A percentile compares a stretch with the other conserved stretches of the same genome.
Evolutionary conservation across 805 yeast species (phyloP).

Genomic region (Ogataea naganishii): DNA sequence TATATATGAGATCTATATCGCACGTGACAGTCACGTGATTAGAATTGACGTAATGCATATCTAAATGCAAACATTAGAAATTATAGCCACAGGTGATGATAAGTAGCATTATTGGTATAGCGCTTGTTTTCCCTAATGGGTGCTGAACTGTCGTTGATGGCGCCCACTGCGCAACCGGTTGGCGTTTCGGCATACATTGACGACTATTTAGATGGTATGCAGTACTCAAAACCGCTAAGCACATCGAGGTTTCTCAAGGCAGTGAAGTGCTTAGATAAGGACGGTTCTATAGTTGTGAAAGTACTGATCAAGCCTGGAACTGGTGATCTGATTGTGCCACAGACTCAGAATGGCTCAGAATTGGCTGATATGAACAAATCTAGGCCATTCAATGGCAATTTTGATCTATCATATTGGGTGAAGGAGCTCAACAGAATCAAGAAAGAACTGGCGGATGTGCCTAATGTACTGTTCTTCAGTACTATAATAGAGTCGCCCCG

Average conservation of each 20-base stretch:
- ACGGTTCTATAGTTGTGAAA: slow-evolving; percentile 71
- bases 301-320: slow-evolving; percentile 65
- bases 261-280: slow-evolving; percentile 64
- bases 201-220: slow-evolving; percentile 66
- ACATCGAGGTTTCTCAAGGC: slow-evolving; percentile 83
- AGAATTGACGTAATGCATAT: too few species aligned
- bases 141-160: slow-evolving; percentile 71
- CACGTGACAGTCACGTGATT: too few species aligned
- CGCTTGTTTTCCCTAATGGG: too few species aligned
- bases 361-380: neutral
- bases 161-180: slow-evolving; percentile 88
- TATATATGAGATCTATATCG: too few species aligned
- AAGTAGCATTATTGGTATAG: too few species aligned
- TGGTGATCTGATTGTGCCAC: slow-evolving; percentile 6
- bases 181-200: slow-evolving; percentile 86
- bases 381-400: slow-evolving; percentile 11
- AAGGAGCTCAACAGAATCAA: slow-evolving; percentile 26
- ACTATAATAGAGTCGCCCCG: slow-evolving; percentile 79
- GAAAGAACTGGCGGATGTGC: slow-evolving; percentile 34
- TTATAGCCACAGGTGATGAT: too few species aligned
- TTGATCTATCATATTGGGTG: slow-evolving; percentile 26
- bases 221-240: slow-evolving; percentile 67
- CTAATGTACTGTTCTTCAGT: slow-evolving; percentile 63
- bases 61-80: too few species aligned
- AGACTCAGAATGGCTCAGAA: slow-evolving; percentile 7